Conservation (phyloP, 2,329 filamentous ascomycete genomes). For the Microdochium bolleyi region DNA sequence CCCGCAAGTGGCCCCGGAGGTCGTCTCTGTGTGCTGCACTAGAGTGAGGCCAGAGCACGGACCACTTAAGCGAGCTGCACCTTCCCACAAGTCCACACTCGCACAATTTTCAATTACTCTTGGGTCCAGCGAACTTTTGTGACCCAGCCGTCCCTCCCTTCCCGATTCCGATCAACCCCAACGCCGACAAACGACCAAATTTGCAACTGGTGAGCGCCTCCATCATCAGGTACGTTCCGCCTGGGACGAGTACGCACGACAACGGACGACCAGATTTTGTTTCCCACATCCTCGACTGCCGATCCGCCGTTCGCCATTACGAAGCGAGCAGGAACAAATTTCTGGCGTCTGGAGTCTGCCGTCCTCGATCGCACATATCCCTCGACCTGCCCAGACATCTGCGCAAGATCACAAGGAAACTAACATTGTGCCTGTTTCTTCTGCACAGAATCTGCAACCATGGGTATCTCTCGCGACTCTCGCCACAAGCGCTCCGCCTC, state of each 20-base stretch:
- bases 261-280: not conserved
- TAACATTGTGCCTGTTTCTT: not conserved
- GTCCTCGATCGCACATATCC: not conserved
- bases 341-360: not conserved
- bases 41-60: not conserved
- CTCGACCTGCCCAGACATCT: not conserved
- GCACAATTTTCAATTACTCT: not conserved
- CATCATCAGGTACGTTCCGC: not conserved
- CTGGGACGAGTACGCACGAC: not conserved
- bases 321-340: not conserved
- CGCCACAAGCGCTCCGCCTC: slow-evolving; percentile 99
- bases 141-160: not conserved
- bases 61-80: not conserved
- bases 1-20: too few relatives aligned
- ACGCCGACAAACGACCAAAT: not conserved
- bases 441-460: slow-evolving; percentile 63
- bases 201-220: not conserved
- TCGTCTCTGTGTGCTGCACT: too few relatives aligned
- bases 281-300: not conserved
- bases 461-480: slow-evolving; percentile 99
- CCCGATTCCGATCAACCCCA: not conserved
- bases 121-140: not conserved
- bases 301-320: not conserved
- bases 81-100: not conserved
- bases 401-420: not conserved